phyloP scores from a whole-genome alignment of 225 moss, liverwort and hornwort species.

The Pseudisothecium myosuroides region DNA sequence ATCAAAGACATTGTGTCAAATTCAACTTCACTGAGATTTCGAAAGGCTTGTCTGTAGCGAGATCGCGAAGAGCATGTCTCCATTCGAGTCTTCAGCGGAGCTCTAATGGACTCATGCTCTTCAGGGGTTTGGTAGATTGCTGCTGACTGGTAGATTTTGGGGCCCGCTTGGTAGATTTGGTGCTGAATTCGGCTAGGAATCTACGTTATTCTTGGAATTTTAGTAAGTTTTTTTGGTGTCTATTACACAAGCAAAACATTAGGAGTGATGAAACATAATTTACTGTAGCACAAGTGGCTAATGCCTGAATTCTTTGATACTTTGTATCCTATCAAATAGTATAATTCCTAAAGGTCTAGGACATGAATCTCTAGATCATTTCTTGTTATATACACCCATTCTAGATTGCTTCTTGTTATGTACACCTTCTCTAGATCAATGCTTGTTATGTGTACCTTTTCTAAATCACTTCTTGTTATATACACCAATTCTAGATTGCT shows the following conservation, averaged over 20 bases:
- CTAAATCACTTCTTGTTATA: background rate
- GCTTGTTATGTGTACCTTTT: background rate
- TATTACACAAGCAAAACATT: no score
- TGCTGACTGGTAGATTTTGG: background rate
- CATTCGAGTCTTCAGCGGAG: background rate
- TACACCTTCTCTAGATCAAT: rapidly evolving
- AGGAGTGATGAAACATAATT: background rate
- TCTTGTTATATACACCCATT: background rate
- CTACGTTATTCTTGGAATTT: background rate
- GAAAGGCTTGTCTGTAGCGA: background rate
- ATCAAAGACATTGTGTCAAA: no score
- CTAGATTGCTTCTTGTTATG: no score
- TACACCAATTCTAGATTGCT: background rate
- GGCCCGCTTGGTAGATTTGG: background rate
- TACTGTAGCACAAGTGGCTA: background rate
- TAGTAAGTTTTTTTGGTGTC: background rate
- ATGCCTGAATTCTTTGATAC: background rate
- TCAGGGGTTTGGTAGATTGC: background rate
- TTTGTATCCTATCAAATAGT: background rate
- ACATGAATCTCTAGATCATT: background rate
- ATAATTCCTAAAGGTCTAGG: background rate
- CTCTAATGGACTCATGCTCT: background rate
- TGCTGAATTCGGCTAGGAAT: background rate
- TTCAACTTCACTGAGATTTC: no score
- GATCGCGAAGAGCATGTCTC: background rate